phyloP scores from a whole-genome alignment of 495 filamentous ascomycete species.

The Coniosporium apollinis region DNA sequence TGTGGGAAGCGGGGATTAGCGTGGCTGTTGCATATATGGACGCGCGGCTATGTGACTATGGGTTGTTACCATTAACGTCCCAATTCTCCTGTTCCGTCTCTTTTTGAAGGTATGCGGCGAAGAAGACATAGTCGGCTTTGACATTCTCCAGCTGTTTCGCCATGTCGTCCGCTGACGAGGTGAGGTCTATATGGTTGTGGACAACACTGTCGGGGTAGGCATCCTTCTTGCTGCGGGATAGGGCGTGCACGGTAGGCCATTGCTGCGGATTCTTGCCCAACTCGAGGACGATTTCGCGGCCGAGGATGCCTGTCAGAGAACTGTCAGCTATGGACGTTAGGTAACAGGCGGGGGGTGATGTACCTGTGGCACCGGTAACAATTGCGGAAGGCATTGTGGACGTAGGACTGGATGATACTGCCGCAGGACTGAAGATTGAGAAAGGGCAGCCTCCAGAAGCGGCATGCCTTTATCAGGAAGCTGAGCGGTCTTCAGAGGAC shows the following conservation, averaged over 20 bases:
- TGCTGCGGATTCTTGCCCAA: conserved; percentile 8
- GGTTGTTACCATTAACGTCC: conserved; percentile 27
- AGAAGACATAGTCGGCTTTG: conserved; percentile 14
- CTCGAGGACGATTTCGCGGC: conserved; percentile 12
- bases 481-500: no score
- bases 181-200: conserved; percentile 15
- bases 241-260: conserved; percentile 15
- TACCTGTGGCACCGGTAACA: conserved; percentile 17
- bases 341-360: not conserved
- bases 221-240: conserved; percentile 16
- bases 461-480: no score
- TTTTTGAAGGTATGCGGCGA: conserved; percentile 17
- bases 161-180: conserved; percentile 11
- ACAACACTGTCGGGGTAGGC: conserved; percentile 11
- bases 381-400: conserved; percentile 15
- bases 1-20: not conserved
- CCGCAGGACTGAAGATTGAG: no score
- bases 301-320: conserved; percentile 10
- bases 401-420: no score
- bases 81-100: conserved; percentile 28
- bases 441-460: no score
- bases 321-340: not conserved
- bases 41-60: no score
- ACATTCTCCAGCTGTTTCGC: conserved; percentile 11
- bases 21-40: no score